Evolutionary conservation across 805 yeast species (phyloP), one percentile per base, ranked within the genome.

Genomic region (Debaryomyces tyrocola): DNA sequence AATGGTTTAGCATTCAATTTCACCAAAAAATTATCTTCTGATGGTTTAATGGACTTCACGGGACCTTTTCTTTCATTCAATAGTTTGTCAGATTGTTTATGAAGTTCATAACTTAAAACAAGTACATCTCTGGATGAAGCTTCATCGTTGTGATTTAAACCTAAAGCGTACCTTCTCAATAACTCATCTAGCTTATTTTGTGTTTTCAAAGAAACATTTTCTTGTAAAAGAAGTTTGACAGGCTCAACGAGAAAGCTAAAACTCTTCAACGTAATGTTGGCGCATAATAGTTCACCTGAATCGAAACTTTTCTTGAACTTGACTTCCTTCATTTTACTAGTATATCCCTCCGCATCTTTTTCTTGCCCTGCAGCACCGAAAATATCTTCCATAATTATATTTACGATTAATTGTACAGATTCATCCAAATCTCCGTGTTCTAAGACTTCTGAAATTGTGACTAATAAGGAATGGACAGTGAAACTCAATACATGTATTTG

Each of bases 311-410:
- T 90, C 59, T 88, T 89, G 53, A 82, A 84, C 62, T 90, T 91
- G 31, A 94, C 92, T 70, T 92, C 99, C 56, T 86, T 87, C 83
- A 90, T 87, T 50, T 84, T 83, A 27, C 88, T 84, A 43, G 79
- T 80, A 59, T 94, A 92, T 15, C 90, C 96, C 50, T 90, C 97
- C 4, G 94, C 91, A 53, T 94, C 98, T 62, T 94, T 92, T 59
- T 94, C 98, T 59, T 85, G 86, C 31, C 96, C 96, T 3, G 96
- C 87, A 8, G 85, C 79, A 20, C 99, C 99, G 64, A 94, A 91
- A 4, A 83, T 78, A 59, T 92, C 97, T 59, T 90, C 96, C 96
- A 92, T 92, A 18, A 91, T 75, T 12, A 90, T 73, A 18, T 80
- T 83, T 54, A 85, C 83, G 10, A 91, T 67, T 45, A 85, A 55